These are phyloP conservation scores for Colletotrichum trifolii DNA, from an alignment of 2,329 filamentous ascomycete genomes.

Conservation along the genomic window DNA sequence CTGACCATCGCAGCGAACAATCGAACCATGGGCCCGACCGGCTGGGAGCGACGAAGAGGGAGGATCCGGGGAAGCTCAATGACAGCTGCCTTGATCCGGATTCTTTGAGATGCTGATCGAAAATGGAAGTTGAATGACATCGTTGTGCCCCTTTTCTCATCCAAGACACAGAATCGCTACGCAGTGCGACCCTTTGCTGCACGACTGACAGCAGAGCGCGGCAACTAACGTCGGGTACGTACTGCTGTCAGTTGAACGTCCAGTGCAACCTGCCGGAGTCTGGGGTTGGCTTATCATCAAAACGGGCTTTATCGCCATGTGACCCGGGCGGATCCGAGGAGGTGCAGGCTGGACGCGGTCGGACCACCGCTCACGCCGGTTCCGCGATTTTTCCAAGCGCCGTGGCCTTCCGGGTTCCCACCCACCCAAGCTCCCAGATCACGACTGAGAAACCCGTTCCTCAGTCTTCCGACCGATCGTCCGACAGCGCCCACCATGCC, in stretches of 20 bases:
- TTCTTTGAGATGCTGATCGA: slow-evolving; percentile 15
- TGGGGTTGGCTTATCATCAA: slow-evolving; percentile 30
- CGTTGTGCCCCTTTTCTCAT: background rate
- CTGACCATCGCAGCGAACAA: slow-evolving; percentile 29
- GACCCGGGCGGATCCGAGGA: slow-evolving; percentile 25
- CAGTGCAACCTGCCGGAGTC: slow-evolving; percentile 7
- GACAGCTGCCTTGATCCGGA: slow-evolving; percentile 19
- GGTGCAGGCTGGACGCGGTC: slow-evolving; percentile 11
- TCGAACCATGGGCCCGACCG: slow-evolving; percentile 29
- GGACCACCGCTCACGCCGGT: slow-evolving; percentile 11
- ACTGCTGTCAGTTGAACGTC: slow-evolving; percentile 12
- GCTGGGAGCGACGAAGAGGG: slow-evolving; percentile 23
- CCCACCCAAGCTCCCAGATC: slow-evolving; percentile 2
- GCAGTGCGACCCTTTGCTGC: background rate
- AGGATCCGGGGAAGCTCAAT: slow-evolving; percentile 29
- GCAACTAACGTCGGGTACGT: slow-evolving; percentile 1
- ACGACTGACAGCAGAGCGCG: background rate
- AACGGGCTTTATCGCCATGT: slow-evolving; percentile 37
- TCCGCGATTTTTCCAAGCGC: slow-evolving; percentile 29
- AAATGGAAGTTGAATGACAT: slow-evolving; percentile 7
- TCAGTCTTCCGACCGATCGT: slow-evolving; percentile 15
- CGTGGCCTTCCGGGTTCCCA: slow-evolving; percentile 32
- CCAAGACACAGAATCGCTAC: background rate
- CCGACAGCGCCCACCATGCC: slow-evolving; percentile 42
- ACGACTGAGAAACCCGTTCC: slow-evolving; percentile 8